phyloP scores from a whole-genome alignment of 345 rosid species.

The Chamaenerion angustifolium region DNA sequence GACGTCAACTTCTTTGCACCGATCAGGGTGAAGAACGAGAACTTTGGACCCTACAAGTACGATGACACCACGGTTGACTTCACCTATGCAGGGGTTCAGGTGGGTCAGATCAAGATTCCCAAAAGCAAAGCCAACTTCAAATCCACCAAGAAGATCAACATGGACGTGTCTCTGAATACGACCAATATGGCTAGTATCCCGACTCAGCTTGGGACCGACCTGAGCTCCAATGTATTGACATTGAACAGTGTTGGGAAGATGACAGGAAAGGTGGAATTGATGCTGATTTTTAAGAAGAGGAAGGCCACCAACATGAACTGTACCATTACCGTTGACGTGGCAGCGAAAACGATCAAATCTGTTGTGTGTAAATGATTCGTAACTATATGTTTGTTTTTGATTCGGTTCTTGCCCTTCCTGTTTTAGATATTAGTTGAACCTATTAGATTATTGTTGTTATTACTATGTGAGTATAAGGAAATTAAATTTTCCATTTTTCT shows the following conservation, averaged over 20 bases:
- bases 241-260: slow-evolving; percentile 5
- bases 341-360: neutral
- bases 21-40: slow-evolving; percentile 7
- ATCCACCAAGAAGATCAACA: slow-evolving; percentile 3
- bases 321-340: neutral
- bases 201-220: neutral
- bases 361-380: neutral
- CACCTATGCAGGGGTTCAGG: slow-evolving; percentile 4
- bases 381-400: too few species aligned
- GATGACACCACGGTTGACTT: slow-evolving; percentile 1
- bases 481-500: too few species aligned
- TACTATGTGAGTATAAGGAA: too few species aligned
- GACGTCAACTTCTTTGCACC: neutral
- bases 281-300: slow-evolving; percentile 9
- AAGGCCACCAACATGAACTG: slow-evolving; percentile 9
- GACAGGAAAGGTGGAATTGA: neutral
- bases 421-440: too few species aligned
- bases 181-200: neutral
- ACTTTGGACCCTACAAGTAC: slow-evolving; percentile 9
- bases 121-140: slow-evolving; percentile 6
- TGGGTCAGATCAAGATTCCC: neutral
- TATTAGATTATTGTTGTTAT: too few species aligned
- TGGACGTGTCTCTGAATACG: neutral
- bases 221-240: neutral
- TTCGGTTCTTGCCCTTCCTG: too few species aligned